Evolutionary conservation across 2,329 filamentous ascomycete species (phyloP), one percentile per base, ranked within the genome.

Genomic region (Aureobasidium sp.): DNA sequence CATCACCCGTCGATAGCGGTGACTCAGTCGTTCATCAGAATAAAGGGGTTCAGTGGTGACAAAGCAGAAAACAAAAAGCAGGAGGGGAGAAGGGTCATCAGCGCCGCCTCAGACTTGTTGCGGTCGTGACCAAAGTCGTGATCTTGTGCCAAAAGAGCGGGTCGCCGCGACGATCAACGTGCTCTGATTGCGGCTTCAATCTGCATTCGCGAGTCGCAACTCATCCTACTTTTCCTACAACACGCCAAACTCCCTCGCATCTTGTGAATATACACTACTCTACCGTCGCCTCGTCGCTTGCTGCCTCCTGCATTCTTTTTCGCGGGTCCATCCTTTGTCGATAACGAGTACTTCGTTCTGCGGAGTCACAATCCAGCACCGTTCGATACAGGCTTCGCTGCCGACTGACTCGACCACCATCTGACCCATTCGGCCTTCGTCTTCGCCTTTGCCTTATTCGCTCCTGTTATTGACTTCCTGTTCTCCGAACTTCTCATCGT

Each of bases 381-480:
- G 26, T 59, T 39, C 43, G 43, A 50, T 46, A 43, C 46, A 60
- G 46, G 57, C 57, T 50, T 60, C 57, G 20, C 41, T 59, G 34
- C 41, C 57, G 44, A 60, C 57, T 60, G 57, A 60, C 57, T 60
- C 57, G 46, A 50, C 46, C 15, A 26, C 46, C 57, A 60, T 60
- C 57, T 60, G 57, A 60, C 36, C 57, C 57, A 47, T 6, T 17
- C 32, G 9, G 20, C 53, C 39, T 13, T 57, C 53, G 53, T 15
- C 55, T 15, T 48, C 32, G 20, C 39, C 27, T 48, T 24, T 59
- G 43, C 27, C 46, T 43, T 17, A 20, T 51, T 41, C 36, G 57
- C 27, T 37, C 20, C 41, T 48, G 55, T 27, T 47, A 39, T 59
- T 44, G 27, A n/a, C 26, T 32, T 27, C 37, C 6, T 20, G n/a